Evolutionary conservation across 1,284 basidiomycete species (phyloP), one percentile per base, ranked within the genome.

Genomic region (Blastosporella zonata): DNA sequence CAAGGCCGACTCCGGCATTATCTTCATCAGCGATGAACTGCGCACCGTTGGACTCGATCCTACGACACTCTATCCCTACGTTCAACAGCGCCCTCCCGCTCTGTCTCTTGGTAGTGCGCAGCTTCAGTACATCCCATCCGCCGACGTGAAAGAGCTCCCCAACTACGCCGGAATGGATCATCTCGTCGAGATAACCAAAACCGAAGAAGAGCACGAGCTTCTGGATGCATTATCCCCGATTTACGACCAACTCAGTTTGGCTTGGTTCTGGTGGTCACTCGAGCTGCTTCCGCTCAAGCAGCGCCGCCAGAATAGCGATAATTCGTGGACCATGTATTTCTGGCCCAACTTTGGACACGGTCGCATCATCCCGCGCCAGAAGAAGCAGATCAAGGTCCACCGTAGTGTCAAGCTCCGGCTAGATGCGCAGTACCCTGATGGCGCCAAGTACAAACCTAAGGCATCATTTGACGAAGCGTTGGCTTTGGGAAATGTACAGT

Each of bases 191-290:
- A 43, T 57, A 1, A 39, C 54, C 9, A 42, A 34, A 35, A 60
- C 61, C 27, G 74, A 74, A 53, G 69, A 70, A 50, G 69, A 71
- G 25, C 68, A 74, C 42, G 73, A 78, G 45, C 59, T 70, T n/a
- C 55, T 53, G 27, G 78, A 79, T 54, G 69, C 71, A 21, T 49
- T 73, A 27, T 67, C 65, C 34, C 67, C 68, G 2, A 63, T 75
- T 8, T 76, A 74, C 53, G 77, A 79, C 57, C 65, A 76, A 58
- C 67, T 79, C 22, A 49, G 59, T 31, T 40, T 66, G 27, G 47
- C 58, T 37, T 63, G 56, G 45, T 49, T 36, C 17, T 78, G 77
- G 76, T 77, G 74, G 76, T 53, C 71, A 25, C 64, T 79, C 31
- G 77, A 78, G 56, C 9, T 67, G 12, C 39, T 67, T 12, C 69